These are phyloP conservation scores for Cocos nucifera DNA, from an alignment of 176 grass and related monocot genomes.

Conservation along the genomic window DNA sequence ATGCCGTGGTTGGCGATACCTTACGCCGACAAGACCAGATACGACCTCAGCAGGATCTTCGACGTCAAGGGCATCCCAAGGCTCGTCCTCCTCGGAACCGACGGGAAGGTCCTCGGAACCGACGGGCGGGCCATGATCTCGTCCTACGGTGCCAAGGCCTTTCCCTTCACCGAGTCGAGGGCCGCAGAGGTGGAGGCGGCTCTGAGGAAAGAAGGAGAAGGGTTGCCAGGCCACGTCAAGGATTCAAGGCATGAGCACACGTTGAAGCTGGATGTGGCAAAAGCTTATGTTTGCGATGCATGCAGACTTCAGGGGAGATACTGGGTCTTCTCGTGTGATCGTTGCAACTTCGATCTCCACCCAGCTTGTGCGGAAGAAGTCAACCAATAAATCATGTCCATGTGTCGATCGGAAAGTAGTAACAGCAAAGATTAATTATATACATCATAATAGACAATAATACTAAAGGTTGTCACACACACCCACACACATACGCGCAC, in stretches of 20 bases:
- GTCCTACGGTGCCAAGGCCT: conserved; percentile 27
- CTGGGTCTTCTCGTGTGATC: conserved; percentile 46
- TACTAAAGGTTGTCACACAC: too few relatives aligned
- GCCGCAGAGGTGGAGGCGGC: conserved; percentile 25
- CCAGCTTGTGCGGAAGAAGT: conserved; percentile 26
- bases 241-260: conserved; percentile 28
- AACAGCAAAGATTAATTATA: too few relatives aligned
- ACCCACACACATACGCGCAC: too few relatives aligned
- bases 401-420: too few relatives aligned
- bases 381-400: too few relatives aligned
- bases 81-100: conserved; percentile 32
- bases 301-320: conserved; percentile 24
- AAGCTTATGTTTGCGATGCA: conserved; percentile 37
- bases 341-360: conserved; percentile 50
- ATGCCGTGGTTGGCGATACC: conserved; percentile 45
- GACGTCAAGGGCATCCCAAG: conserved; percentile 36
- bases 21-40: conserved; percentile 20
- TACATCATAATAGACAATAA: too few relatives aligned
- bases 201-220: conserved; percentile 28
- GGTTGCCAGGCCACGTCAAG: conserved; percentile 23
- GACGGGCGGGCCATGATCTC: conserved; percentile 25
- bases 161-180: conserved; percentile 42
- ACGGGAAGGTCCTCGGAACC: conserved; percentile 29
- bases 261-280: conserved; percentile 39
- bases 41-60: conserved; percentile 48